These are phyloP conservation scores for Suillus luteus DNA, from an alignment of 768 basidiomycete species.

Conservation along the genomic window DNA sequence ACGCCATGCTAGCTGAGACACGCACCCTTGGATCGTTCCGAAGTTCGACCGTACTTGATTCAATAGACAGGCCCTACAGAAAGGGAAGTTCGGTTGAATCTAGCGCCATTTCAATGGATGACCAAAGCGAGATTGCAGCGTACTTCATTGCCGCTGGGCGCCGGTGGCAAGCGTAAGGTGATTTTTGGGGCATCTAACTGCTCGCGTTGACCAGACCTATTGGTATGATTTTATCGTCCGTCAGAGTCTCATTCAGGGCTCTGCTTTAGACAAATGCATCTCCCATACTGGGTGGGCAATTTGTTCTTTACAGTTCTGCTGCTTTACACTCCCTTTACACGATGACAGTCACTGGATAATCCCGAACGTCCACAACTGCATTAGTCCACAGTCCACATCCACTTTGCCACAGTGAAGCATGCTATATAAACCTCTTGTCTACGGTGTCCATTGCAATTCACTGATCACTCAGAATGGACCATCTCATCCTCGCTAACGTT, in stretches of 20 bases:
- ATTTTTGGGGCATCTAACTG: not conserved
- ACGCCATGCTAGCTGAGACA: not conserved
- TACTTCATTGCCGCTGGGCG: not conserved
- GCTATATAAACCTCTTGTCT: not conserved
- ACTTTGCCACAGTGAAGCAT: not conserved
- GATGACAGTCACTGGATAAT: not conserved
- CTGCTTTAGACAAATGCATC: not conserved
- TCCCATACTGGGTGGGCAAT: not conserved
- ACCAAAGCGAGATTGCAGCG: not conserved
- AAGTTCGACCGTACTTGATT: no score
- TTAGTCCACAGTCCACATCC: not conserved
- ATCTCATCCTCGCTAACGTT: slow-evolving; percentile 6
- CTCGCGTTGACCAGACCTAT: not conserved
- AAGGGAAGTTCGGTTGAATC: no score
- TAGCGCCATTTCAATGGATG: no score
- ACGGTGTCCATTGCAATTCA: not conserved
- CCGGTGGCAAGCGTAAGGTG: not conserved
- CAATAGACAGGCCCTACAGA: no score
- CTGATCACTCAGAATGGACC: not conserved
- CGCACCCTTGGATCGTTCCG: no score
- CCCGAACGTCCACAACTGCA: not conserved
- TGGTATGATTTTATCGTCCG: not conserved
- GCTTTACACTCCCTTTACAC: not conserved
- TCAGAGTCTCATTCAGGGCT: not conserved
- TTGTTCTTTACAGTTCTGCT: not conserved